phyloP scores from a whole-genome alignment of 1,139 yeast species.

The Geotrichum macrosporum region DNA sequence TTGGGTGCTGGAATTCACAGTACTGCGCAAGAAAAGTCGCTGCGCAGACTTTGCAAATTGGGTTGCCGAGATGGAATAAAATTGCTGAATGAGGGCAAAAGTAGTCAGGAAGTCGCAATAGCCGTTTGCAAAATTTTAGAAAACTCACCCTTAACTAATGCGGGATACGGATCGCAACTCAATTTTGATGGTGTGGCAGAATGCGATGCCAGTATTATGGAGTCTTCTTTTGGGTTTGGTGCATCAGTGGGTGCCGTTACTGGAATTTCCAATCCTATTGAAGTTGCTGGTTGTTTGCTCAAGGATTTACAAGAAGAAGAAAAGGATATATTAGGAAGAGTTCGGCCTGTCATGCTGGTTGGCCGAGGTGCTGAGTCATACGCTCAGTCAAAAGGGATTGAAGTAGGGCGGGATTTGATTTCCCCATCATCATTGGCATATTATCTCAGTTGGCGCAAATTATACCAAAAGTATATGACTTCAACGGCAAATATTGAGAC shows the following conservation, averaged over 20 bases:
- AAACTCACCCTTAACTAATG: slow-evolving; percentile 47
- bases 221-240: slow-evolving; percentile 23
- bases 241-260: slow-evolving; percentile 37
- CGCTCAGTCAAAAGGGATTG: slow-evolving; percentile 27
- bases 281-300: slow-evolving; percentile 29
- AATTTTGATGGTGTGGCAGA: slow-evolving; percentile 47
- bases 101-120: slow-evolving; percentile 27
- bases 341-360: slow-evolving; percentile 36
- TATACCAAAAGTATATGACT: slow-evolving; percentile 8
- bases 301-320: slow-evolving; percentile 23
- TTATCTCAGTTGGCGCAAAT: slow-evolving; percentile 27
- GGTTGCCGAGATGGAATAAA: slow-evolving; percentile 29
- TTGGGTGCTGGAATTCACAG: slow-evolving; percentile 39
- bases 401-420: slow-evolving; percentile 24
- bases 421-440: slow-evolving; percentile 24
- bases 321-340: slow-evolving; percentile 30
- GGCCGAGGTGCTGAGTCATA: slow-evolving; percentile 38
- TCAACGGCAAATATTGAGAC: too few species aligned
- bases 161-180: slow-evolving; percentile 55
- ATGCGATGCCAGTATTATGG: slow-evolving; percentile 47
- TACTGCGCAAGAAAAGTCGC: slow-evolving; percentile 20
- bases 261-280: slow-evolving; percentile 34
- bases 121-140: slow-evolving; percentile 42
- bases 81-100: slow-evolving; percentile 22
- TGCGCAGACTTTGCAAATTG: slow-evolving; percentile 26